Evolutionary conservation across 2,329 filamentous ascomycete genomes (phyloP), one percentile per base, ranked within the genome.

Genomic region (Botrytis cinerea): DNA sequence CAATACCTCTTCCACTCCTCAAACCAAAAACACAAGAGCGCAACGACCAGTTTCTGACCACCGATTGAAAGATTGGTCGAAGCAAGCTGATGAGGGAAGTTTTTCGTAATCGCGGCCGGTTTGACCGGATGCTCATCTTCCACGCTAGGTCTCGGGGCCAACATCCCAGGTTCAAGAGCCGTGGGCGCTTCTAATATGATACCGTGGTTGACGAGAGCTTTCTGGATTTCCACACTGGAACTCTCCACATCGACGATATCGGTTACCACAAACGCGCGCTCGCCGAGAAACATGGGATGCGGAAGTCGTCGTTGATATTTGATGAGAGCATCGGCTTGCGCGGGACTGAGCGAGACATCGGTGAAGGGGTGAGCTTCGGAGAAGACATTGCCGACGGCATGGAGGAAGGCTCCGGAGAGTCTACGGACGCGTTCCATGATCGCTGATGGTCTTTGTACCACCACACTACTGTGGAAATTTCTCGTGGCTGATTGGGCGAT

Each of bases 21-120:
- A 48, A 78, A 78, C 78, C 79, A 80, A 54, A 80, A 79, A 66
- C 78, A 79, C 51, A 82, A 43, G 78, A 80, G 61, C 77, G 78
- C 72, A 48, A 82, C 73, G 3, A 79, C 25, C 61, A 77, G 78
- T 59, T 76, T 73, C 75, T 80, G 78, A 5, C 73, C 77, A 73
- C 78, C 73, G 3, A 77, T 73, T 14, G 71, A 75, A 68, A 80
- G 78, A 2, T 71, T 63, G 6, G 66, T 68, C 4, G 66, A 43
- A 4, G 78, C 71, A 16, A 79, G 54, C 57, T 80, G 78, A 63
- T 75, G 75, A 4, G 78, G 73, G 64, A 80, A 78, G 14, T 75
- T 62, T 45, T 76, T 76, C 3, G 72, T 76, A 22, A 80, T 75
- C 3, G 57, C 68, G 2, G 57, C 43, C 0, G 75, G 78, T 35